Evolutionary conservation across 257 asterid genomes (phyloP), one percentile per base, ranked within the genome.

Genomic region (Jacaranda mimosifolia): DNA sequence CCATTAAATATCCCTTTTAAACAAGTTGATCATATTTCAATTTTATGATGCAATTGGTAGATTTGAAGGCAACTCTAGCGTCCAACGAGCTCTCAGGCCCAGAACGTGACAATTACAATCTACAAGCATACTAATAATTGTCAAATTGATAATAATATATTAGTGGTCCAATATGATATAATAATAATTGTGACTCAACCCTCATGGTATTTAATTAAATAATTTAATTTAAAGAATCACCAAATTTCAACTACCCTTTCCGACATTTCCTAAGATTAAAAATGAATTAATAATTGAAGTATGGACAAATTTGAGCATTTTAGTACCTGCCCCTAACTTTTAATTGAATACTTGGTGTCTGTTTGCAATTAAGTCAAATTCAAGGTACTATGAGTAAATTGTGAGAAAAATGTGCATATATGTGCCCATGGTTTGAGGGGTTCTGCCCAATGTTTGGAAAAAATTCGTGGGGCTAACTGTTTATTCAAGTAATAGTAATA

Each of bases 271-370:
- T 43, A 77, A 40, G 75, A 19, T 36, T 26, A 11, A 57, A 68
- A 39, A 40, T 17, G 12, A 67, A 42, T 68, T 21, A 38, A 13
- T 17, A 21, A 81, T 3, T 42, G 8, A 51, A 74, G 48, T 53
- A 48, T 19, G 11, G 77, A 78, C 86, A 64, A 82, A 78, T 70
- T 69, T 70, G 39, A 64, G 86, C 79, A 82, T 82, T 62, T 74
- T 68, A 36, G 17, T 51, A 19, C 58, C 39, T 57, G n/a, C 57
- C 57, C 26, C 9, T 9, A 15, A 4, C 3, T n/a, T 55, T 55
- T n/a, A n/a, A 2, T 55, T 55, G 9, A 14, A 55, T 55, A 52
- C 6, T 55, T 55, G 10, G 10, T 48, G 73, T 11, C 3, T 45
- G 10, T 6, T 21, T 46, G 11, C 19, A 19, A 53, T 21, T 3